Evolutionary conservation across 129 eudicot species (phyloP).

Genomic region (Flaveria trinervia): DNA sequence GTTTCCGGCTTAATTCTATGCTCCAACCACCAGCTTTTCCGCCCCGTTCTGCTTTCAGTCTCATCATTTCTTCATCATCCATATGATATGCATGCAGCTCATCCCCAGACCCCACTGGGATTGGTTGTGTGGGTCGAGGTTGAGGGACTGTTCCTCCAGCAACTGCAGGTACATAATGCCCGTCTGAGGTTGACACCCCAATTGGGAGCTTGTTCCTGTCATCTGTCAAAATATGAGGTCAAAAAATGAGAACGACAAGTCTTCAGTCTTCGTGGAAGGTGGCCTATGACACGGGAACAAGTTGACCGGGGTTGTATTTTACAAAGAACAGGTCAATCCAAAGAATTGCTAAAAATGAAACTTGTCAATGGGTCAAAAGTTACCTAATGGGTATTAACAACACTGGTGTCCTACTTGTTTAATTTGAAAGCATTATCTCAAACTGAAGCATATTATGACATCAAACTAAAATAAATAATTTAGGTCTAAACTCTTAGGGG

Average conservation of each 20-base stretch:
- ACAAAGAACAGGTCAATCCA: not conserved
- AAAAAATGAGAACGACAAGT: not conserved
- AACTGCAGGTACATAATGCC: slow-evolving; percentile 87
- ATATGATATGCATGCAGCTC: slow-evolving; percentile 56
- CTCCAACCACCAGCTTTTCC: slow-evolving; percentile 98
- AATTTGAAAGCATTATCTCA: not conserved
- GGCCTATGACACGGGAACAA: not conserved
- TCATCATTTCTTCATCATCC: slow-evolving; percentile 85
- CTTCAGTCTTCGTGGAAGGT: not conserved
- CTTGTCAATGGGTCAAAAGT: not conserved
- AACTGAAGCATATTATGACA: not conserved
- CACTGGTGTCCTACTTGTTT: not conserved
- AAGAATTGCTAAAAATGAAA: not conserved
- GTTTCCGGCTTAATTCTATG: slow-evolving; percentile 68
- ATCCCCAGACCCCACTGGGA: slow-evolving; percentile 57
- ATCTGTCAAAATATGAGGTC: slow-evolving; percentile 35
- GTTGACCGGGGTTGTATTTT: not conserved
- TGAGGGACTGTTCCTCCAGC: slow-evolving; percentile 79
- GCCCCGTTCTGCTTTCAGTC: slow-evolving; percentile 70
- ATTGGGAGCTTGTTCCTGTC: slow-evolving; percentile 52
- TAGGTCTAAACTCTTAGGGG: too few relatives aligned
- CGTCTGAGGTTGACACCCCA: slow-evolving; percentile 52
- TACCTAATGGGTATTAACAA: not conserved
- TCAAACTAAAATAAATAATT: not conserved
- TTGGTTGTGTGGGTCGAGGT: slow-evolving; percentile 79